Evolutionary conservation across 176 grass and related monocot genomes (phyloP), one percentile per base, ranked within the genome.

Genomic region (Miscanthus lutarioriparius): DNA sequence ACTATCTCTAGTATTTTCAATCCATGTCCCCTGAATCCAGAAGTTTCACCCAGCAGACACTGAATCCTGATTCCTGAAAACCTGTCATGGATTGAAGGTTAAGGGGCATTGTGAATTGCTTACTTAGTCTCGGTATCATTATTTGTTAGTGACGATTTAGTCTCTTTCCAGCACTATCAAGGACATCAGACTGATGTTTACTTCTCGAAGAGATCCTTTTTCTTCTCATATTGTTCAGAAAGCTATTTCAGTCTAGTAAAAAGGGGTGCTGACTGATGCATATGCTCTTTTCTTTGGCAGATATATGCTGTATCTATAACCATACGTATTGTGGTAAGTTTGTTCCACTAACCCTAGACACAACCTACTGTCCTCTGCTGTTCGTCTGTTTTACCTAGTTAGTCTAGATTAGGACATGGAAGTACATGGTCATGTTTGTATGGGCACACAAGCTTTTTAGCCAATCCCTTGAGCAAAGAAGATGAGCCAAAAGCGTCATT

Each of bases 251-350:
- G 69, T 82, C 40, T 70, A 22, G 30, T 71, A 86, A 76, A 30
- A 53, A 77, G 66, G 64, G 40, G 37, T 53, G 28, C 27, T 70
- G 63, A 20, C 25, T 78, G 65, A 85, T 73, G 3, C 35, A 38
- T 82, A 38, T 84, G 15, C 51, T 35, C 20, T 85, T 28, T 9
- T 61, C 64, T 67, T 82, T 75, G 68, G 79, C 83, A 92, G 90
- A 92, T 92, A 88, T 92, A 92, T n/a, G 86, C 86, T 79, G 90
- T 88, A 3, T 92, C 90, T 62, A 86, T 92, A 63, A 92, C 90
- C 26, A 86, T 92, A 15, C 79, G 86, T 70, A 92, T 92, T 69
- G 90, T 92, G 90, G 90, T 92, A 88, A 92, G 90, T 74, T 79
- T 72, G n/a, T 82, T 58, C 76, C 59, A n/a, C 61, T 61, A 78